Base-by-base conservation (phyloP, 768 basidiomycete genomes). In the Leucogyrophana mollusca region DNA sequence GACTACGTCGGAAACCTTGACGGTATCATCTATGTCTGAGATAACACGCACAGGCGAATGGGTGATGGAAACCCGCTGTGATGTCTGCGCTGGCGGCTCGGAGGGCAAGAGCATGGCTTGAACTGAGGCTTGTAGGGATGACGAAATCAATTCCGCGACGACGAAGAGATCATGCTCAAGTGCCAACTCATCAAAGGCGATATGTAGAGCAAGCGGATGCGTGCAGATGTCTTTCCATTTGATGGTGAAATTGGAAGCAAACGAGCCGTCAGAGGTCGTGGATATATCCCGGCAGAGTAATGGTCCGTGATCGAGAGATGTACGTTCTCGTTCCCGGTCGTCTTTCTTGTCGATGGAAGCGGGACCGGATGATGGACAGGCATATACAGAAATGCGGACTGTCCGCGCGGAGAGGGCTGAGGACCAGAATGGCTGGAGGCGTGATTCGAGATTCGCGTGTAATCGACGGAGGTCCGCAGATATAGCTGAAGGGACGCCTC, bases 11-110 rank as follows among this genome's bases (percentile, higher is more conserved):
- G 92, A 85, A 34, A 57, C 34, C 23, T 57, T 68, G 11, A 96
- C 76, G 0, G 94, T 97, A 65, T 97, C 94, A 58, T 97, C 94
- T 34, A 97, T 87, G 56, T 97, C 94, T 7, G 92, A 94, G 11
- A 97, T 85, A 45, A 95, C 79, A 14, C 90, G 83, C 11, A 94
- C 65, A 2, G 78, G 76, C 2, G 79, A 77, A 55, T 82, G 69
- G 0, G 85, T 79, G 27, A 91, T 73, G 5, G 80, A 70, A 16
- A 79, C 66, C 10, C 65, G 64, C 4, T 74, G 44, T 42, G 30
- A 30, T 20, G 65, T 64, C 6, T 60, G 57, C 9, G 45, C 34
- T 25, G 55, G 30, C 9, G 40, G n/a, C 20, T 51, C 49, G 25
- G 30, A 11, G 17, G 47, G 35, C 1, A 50, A 40, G 30, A 45